Percentiles rank a stretch among this genome's conserved stretches.
These are phyloP conservation scores for Botrytis cinerea DNA, from an alignment of 2,329 filamentous ascomycete species.

Conservation along the genomic window DNA sequence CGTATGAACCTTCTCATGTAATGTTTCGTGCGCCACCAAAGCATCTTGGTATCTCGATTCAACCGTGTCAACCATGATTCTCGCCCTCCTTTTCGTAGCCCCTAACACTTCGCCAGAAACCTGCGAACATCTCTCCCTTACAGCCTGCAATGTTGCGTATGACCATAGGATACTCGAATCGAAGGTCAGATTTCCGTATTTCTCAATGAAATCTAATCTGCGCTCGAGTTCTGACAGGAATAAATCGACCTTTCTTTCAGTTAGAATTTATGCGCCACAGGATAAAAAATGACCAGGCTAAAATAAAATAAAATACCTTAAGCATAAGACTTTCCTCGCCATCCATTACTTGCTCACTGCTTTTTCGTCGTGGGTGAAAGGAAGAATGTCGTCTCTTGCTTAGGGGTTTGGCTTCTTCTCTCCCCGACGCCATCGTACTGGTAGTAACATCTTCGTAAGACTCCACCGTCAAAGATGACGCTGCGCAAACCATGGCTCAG, in stretches of 20 bases:
- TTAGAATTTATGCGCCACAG: slow-evolving; percentile 21
- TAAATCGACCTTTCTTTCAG: slow-evolving; percentile 61
- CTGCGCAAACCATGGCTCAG: slow-evolving; percentile 39
- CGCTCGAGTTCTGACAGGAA: slow-evolving; percentile 85
- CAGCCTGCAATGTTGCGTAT: slow-evolving; percentile 81
- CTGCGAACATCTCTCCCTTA: slow-evolving; percentile 83
- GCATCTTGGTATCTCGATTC: slow-evolving; percentile 87
- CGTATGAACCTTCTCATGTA: slow-evolving; percentile 89
- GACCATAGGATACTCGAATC: slow-evolving; percentile 83
- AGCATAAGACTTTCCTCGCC: slow-evolving; percentile 62
- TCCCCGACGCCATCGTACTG: slow-evolving; percentile 32
- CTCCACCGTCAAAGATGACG: slow-evolving; percentile 41
- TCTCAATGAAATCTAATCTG: slow-evolving; percentile 84
- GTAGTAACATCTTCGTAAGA: slow-evolving; percentile 35
- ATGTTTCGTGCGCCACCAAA: slow-evolving; percentile 76
- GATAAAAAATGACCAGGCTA: background rate
- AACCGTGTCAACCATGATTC: slow-evolving; percentile 89
- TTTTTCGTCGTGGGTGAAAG: slow-evolving; percentile 55
- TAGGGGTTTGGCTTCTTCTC: slow-evolving; percentile 30
- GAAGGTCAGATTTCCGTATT: slow-evolving; percentile 78
- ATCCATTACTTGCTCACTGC: slow-evolving; percentile 62
- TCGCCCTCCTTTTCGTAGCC: slow-evolving; percentile 78
- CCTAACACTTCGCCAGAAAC: slow-evolving; percentile 90
- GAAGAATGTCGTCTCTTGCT: slow-evolving; percentile 54
- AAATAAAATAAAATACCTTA: slow-evolving; percentile 50